phyloP scores from a whole-genome alignment of 2,329 filamentous ascomycete species.

The Endoconidiophora laricicola region DNA sequence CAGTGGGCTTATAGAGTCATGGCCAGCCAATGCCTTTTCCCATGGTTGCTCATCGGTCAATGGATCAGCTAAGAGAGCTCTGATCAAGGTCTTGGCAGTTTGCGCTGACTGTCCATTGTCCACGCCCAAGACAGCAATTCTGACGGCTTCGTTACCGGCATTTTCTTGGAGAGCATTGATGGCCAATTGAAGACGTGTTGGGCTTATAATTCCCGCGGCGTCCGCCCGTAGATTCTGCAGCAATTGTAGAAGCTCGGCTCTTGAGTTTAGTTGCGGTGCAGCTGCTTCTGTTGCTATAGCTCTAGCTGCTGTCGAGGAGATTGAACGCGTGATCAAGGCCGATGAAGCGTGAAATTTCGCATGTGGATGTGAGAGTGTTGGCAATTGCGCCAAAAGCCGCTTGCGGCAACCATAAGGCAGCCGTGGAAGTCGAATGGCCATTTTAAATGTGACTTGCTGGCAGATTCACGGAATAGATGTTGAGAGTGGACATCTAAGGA shows the following conservation, averaged over 20 bases:
- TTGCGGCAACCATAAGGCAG: conserved; percentile 5
- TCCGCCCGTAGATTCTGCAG: conserved; percentile 44
- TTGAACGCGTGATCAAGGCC: not conserved
- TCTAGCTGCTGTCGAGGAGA: not conserved
- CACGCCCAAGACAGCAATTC: conserved; percentile 40
- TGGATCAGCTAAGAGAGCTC: conserved; percentile 55
- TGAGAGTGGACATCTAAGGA: too few relatives aligned
- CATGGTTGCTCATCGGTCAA: conserved; percentile 44
- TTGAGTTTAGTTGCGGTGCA: conserved; percentile 19
- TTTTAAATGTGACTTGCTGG: not conserved
- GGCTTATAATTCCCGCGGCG: conserved; percentile 45
- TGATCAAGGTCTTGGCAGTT: conserved; percentile 48
- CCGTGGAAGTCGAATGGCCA: conserved; percentile 4
- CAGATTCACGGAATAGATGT: too few relatives aligned
- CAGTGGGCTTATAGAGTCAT: conserved; percentile 38
- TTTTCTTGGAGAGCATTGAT: conserved; percentile 44
- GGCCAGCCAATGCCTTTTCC: conserved; percentile 44
- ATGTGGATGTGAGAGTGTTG: too few relatives aligned
- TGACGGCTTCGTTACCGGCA: conserved; percentile 38
- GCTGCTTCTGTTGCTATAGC: conserved; percentile 15
- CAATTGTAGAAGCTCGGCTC: conserved; percentile 39
- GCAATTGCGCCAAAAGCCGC: not conserved
- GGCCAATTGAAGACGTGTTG: conserved; percentile 56
- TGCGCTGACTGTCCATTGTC: conserved; percentile 21
- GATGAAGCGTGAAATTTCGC: not conserved